These are phyloP conservation scores for Cordyceps pruinosa DNA, from an alignment of 2,329 filamentous ascomycete genomes.

Conservation along the genomic window DNA sequence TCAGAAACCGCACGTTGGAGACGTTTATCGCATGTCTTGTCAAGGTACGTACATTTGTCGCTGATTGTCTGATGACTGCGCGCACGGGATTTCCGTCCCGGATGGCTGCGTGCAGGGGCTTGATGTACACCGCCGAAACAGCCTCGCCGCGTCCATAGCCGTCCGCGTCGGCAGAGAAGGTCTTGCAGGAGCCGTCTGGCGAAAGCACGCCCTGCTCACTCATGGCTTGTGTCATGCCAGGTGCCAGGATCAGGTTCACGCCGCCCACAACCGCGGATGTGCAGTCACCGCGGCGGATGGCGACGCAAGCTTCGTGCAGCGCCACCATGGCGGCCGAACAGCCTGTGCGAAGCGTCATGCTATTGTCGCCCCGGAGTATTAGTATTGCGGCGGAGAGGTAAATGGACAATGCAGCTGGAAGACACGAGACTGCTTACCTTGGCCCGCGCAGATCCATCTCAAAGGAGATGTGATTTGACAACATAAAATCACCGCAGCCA, in stretches of 20 bases:
- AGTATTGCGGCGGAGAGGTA: too few species aligned
- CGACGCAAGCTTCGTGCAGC: neutral
- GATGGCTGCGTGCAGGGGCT: conserved; percentile 22
- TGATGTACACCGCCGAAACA: conserved; percentile 34
- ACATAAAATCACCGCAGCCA: too few species aligned
- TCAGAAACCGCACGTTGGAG: too few species aligned
- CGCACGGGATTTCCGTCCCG: conserved; percentile 27
- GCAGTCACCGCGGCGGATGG: neutral
- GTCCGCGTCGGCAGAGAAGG: conserved; percentile 33
- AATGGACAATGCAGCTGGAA: neutral
- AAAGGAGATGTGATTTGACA: too few species aligned
- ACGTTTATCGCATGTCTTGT: too few species aligned
- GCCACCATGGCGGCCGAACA: neutral
- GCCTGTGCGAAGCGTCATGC: neutral
- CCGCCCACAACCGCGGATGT: conserved; percentile 12
- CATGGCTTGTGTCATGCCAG: conserved; percentile 9
- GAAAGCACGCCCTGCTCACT: neutral
- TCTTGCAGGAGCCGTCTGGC: neutral
- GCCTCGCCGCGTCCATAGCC: conserved; percentile 46
- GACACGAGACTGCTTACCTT: neutral
- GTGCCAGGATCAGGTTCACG: conserved; percentile 18
- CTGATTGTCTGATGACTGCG: conserved; percentile 27
- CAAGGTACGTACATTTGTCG: too few species aligned
- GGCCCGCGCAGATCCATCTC: too few species aligned
- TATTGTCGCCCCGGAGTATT: too few species aligned